Conservation (phyloP, 2,329 filamentous ascomycete genomes). For the Trichoderma oligosporum region DNA sequence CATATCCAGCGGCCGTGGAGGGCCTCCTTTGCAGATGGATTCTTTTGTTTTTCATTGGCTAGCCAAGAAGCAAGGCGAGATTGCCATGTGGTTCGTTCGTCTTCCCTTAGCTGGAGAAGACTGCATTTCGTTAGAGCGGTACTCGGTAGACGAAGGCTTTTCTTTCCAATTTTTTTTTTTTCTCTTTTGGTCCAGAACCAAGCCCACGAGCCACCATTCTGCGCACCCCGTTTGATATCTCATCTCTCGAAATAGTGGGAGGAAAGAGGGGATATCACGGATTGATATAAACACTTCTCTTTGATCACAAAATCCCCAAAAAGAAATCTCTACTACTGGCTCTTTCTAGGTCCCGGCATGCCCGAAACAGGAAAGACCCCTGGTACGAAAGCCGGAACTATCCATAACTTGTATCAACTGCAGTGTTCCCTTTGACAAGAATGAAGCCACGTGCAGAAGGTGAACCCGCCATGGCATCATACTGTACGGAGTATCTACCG, state of each 20-base stretch:
- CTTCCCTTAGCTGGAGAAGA: not conserved
- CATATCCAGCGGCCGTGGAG: slow-evolving; percentile 6
- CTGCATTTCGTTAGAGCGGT: not conserved
- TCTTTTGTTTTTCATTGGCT: slow-evolving; percentile 10
- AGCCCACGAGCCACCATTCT: not conserved
- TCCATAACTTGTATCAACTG: not conserved
- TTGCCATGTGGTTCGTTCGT: slow-evolving; percentile 13
- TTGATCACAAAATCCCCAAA: not conserved
- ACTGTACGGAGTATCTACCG: too few species aligned
- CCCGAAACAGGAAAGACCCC: slow-evolving; percentile 3
- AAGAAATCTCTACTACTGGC: not conserved
- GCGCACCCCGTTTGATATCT: not conserved
- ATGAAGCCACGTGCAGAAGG: slow-evolving; percentile 15
- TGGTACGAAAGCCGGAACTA: not conserved
- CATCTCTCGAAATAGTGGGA: not conserved
- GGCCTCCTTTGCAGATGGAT: too few species aligned
- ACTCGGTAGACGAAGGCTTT: not conserved
- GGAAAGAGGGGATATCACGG: not conserved
- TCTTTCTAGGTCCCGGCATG: not conserved
- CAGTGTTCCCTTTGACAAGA: not conserved
- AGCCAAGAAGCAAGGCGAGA: slow-evolving; percentile 5
- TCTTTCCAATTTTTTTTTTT: too few species aligned
- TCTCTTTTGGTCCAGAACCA: not conserved
- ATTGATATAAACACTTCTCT: not conserved
- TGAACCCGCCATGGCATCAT: slow-evolving; percentile 13